Evolutionary conservation across 148 eudicot species (phyloP), one percentile per base, ranked within the genome.

Genomic region (Dianthus caryophyllus): DNA sequence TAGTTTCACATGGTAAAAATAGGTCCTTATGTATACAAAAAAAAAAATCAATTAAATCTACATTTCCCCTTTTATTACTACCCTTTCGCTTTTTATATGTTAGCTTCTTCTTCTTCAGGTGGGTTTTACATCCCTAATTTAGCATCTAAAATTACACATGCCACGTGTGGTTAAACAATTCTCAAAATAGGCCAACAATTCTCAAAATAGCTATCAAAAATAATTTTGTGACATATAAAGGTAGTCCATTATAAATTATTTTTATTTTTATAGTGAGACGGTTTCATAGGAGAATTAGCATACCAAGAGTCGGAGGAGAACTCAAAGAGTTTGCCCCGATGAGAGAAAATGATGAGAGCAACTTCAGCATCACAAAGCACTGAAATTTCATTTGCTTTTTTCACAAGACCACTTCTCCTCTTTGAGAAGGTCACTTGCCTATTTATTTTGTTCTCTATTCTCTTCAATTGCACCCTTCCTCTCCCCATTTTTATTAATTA

Each of bases 391-490:
- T 80, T 80, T 7, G 83, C 83, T 69, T 80, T 80, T 69, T 80
- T 80, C 0, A 76, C 77, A 26, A 80, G 59, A 0, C 83, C 83
- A 69, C 72, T 70, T 70, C 79, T 76, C 39, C 83, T 76, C 75
- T 80, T 80, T 33, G 83, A 80, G 65, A 80, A 80, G 1, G 84
- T 80, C 17, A 80, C 84, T 61, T 80, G 84, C 48, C 84, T 77
- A 67, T 80, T 80, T 11, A 80, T 80, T 67, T 80, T 80, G 65
- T 80, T 80, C 59, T 80, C 84, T 36, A 80, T 80, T 64, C 66
- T 80, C 73, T 77, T 80, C 73, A 80, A 49, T 26, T 80, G 71
- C 22, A 80, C 81, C 20, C 78, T 80, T 38, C 84, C 84, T 67
- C 84, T 77, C 33, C 84, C 84, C 84, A 80, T 80, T 38, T 72